Evolutionary conservation across 306 rosid species (phyloP), one percentile per base, ranked within the genome.

Genomic region (Mucuna pruriens): DNA sequence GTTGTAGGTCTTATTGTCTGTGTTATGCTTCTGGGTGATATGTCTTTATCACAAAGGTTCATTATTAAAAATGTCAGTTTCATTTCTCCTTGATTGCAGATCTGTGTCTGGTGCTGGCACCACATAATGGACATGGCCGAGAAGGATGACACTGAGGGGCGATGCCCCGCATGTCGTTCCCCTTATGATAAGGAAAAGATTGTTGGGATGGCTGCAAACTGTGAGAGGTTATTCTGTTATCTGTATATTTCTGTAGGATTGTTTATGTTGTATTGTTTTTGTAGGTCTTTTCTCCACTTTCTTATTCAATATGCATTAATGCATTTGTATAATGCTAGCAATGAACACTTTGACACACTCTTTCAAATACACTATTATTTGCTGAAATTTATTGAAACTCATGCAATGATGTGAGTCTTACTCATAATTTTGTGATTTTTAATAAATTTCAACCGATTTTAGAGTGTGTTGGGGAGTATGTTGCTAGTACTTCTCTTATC

Each of bases 61-160:
- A 65, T 54, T 74, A 46, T 64, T 22, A 73, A 36, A 29, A 29
- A 73, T 84, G 71, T 65, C 65, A 49, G 63, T 80, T 71, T 80
- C 51, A 58, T 55, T 34, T 33, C 34, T 80, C 51, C 64, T 75
- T 80, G 54, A 73, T 80, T 49, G 70, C 86, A 96, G 99, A 90
- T 96, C 79, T 96, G 99, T 90, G 99, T 96, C 74, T 96, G 99
- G 99, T 96, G 99, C 83, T 96, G 99, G 98, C 98, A 96, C 86
- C 99, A 96, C 87, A 88, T 96, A 71, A 90, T 96, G 92, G 97
- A 84, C 67, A 92, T 96, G 95, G 99, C 98, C 17, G 97, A 93
- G 91, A 95, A 95, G 97, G 97, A 95, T 87, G 96, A 88, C 62
- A 86, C 99, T 0, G 99, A 90, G 71, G 99, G 99, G 82, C 92